phyloP scores from a whole-genome alignment of 768 basidiomycete genomes.

The Termitomyces sp. region DNA sequence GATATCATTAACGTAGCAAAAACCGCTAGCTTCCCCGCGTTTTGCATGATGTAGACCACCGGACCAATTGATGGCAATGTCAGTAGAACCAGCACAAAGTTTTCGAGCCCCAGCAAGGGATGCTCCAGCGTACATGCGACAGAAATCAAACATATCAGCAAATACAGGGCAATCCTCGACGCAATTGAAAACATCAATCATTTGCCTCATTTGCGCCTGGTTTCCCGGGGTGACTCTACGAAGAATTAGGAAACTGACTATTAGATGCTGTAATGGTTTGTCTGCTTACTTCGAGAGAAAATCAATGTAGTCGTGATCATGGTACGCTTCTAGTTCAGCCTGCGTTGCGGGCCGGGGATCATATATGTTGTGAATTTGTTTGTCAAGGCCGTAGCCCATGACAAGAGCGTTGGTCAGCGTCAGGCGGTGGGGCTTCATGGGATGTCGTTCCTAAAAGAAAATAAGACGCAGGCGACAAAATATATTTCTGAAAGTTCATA shows the following conservation, averaged over 20 bases:
- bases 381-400: slow-evolving; percentile 93
- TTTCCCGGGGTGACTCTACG: slow-evolving; percentile 73
- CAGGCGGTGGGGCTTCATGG: slow-evolving; percentile 97
- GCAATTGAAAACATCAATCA: slow-evolving; percentile 87
- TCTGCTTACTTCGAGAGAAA: slow-evolving; percentile 78
- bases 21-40: slow-evolving; percentile 95
- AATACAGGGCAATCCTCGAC: slow-evolving; percentile 98
- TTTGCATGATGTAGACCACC: slow-evolving; percentile 98
- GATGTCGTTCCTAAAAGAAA: slow-evolving; percentile 77
- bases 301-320: slow-evolving; percentile 93
- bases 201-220: slow-evolving; percentile 65
- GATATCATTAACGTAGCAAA: slow-evolving; percentile 98
- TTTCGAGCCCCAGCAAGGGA: slow-evolving; percentile 90
- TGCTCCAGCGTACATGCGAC: slow-evolving; percentile 88
- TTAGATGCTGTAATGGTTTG: neutral
- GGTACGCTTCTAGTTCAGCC: slow-evolving; percentile 85
- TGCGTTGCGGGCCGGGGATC: slow-evolving; percentile 85
- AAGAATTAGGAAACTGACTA: neutral
- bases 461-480: neutral
- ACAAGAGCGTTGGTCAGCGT: slow-evolving; percentile 95
- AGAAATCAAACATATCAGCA: slow-evolving; percentile 91
- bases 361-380: slow-evolving; percentile 89
- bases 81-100: slow-evolving; percentile 77
- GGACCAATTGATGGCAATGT: slow-evolving; percentile 99
- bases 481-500: slow-evolving; percentile 29